phyloP scores from a whole-genome alignment of 2,329 filamentous ascomycete genomes.

The Cercospora zeina region DNA sequence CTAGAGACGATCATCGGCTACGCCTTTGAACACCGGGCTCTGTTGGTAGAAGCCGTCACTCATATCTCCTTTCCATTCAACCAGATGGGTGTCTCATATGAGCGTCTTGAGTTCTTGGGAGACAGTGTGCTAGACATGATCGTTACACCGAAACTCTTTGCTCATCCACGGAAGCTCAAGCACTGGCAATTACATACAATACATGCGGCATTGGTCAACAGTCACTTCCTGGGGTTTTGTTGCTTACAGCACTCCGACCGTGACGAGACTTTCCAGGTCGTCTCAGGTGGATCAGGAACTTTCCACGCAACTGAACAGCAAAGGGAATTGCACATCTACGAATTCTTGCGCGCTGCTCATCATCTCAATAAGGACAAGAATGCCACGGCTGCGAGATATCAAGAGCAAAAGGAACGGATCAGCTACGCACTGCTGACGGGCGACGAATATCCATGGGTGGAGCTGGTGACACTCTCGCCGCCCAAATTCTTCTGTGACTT shows the following conservation, averaged over 20 bases:
- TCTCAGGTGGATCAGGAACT: constrained; percentile 13
- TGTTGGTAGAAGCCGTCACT: constrained; percentile 78
- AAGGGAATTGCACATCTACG: constrained; percentile 31
- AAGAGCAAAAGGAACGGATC: constrained; percentile 53
- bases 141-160: constrained; percentile 64
- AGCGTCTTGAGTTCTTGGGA: constrained; percentile 84
- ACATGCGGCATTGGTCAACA: constrained; percentile 76
- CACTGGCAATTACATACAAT: constrained; percentile 71
- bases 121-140: constrained; percentile 82
- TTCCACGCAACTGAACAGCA: constrained; percentile 10
- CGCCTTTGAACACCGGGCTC: constrained; percentile 63
- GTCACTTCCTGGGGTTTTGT: constrained; percentile 74
- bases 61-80: constrained; percentile 54
- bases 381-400: constrained; percentile 50
- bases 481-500: constrained; percentile 83
- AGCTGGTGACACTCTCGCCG: constrained; percentile 64
- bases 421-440: constrained; percentile 53
- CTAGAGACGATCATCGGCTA: constrained; percentile 71
- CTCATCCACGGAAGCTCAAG: constrained; percentile 49
- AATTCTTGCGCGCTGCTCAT: constrained; percentile 37
- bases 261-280: constrained; percentile 39
- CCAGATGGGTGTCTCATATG: constrained; percentile 57
- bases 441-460: constrained; percentile 71
- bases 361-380: constrained; percentile 54
- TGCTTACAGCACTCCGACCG: constrained; percentile 59